phyloP scores from a whole-genome alignment of 2,329 filamentous ascomycete species.

The Cercospora nicotianae region DNA sequence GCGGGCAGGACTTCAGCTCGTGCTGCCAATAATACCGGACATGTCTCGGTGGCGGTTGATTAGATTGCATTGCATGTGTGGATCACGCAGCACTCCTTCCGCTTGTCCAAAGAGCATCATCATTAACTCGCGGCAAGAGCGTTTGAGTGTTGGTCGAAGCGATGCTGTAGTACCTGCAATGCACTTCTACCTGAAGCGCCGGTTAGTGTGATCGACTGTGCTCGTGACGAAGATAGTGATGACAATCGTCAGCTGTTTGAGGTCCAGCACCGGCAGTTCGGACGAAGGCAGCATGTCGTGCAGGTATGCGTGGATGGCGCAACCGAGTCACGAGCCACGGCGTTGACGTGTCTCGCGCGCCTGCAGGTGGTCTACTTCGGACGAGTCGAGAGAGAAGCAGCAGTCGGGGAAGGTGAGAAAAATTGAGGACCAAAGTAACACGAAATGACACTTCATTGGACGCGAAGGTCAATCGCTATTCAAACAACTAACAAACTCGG shows the following conservation, averaged over 20 bases:
- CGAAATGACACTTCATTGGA: conserved; percentile 14
- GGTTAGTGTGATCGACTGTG: background rate
- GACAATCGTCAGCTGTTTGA: background rate
- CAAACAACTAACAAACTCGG: conserved; percentile 15
- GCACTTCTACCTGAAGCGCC: background rate
- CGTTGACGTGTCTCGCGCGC: background rate
- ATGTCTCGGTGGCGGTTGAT: background rate
- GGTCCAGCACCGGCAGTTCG: background rate
- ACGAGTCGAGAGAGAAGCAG: background rate
- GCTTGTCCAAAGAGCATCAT: background rate
- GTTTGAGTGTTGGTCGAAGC: background rate
- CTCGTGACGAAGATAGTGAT: background rate
- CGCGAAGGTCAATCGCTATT: conserved; percentile 15
- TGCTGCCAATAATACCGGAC: conserved; percentile 2
- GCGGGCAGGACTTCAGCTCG: background rate
- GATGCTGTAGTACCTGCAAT: background rate
- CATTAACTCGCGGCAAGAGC: background rate
- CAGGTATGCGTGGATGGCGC: conserved; percentile 1
- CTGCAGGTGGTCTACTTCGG: background rate
- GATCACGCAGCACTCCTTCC: background rate
- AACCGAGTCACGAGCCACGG: background rate
- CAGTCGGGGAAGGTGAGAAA: background rate
- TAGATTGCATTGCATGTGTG: background rate
- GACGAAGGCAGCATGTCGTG: conserved; percentile 3
- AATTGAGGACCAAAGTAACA: background rate